phyloP scores from a whole-genome alignment of 2,329 filamentous ascomycete genomes.

The Salinomyces thailandicus region DNA sequence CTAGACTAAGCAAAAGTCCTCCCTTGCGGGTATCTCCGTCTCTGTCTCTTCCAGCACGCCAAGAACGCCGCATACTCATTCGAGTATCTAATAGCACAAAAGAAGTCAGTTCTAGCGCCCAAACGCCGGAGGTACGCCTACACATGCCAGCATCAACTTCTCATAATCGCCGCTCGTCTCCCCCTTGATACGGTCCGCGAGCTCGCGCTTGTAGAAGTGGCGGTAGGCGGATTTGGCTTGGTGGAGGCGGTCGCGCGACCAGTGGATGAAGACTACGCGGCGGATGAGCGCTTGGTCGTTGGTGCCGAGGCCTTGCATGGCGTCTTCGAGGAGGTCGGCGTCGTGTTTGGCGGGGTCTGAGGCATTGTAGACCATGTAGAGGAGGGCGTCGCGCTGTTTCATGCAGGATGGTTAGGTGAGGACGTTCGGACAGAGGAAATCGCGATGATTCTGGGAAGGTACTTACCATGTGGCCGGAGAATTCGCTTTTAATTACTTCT shows the following conservation, averaged over 20 bases:
- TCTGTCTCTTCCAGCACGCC: neutral
- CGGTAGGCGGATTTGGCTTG: conserved; percentile 71
- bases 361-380: conserved; percentile 68
- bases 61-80: conserved; percentile 3
- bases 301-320: conserved; percentile 80
- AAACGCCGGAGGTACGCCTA: conserved; percentile 5
- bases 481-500: conserved; percentile 66
- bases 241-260: conserved; percentile 64
- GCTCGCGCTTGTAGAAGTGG: conserved; percentile 55
- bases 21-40: conserved; percentile 1
- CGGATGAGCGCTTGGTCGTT: conserved; percentile 71
- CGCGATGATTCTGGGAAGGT: no score
- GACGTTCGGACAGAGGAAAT: no score
- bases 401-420: no score
- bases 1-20: no score
- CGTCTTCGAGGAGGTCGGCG: conserved; percentile 68
- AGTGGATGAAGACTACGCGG: conserved; percentile 71
- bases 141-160: conserved; percentile 56
- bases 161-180: conserved; percentile 84
- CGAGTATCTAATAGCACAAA: conserved; percentile 3
- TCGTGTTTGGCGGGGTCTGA: conserved; percentile 76
- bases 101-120: conserved; percentile 5
- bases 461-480: conserved; percentile 74
- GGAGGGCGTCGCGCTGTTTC: conserved; percentile 59
- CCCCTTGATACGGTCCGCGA: conserved; percentile 60